Evolutionary conservation across 2,329 filamentous ascomycete species (phyloP).

Genomic region (Pseudogymnoascus sp.): DNA sequence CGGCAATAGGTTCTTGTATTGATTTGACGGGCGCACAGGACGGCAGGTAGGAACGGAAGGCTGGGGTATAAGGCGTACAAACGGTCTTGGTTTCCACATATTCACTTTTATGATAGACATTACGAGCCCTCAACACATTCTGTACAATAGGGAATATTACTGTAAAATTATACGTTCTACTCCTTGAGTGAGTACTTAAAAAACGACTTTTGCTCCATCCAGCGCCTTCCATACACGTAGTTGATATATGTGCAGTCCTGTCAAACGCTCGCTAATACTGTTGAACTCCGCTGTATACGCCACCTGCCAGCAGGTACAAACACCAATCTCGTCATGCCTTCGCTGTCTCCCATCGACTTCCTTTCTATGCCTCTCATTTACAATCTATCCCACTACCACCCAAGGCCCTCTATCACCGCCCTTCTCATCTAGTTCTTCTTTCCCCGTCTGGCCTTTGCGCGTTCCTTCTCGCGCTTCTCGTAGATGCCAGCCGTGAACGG

Average conservation of each 20-base stretch:
- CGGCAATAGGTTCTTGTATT: slow-evolving; percentile 23
- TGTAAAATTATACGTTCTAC: slow-evolving; percentile 2
- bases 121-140: not conserved
- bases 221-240: slow-evolving; percentile 10
- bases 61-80: not conserved
- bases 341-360: not conserved
- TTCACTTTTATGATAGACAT: slow-evolving; percentile 3
- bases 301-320: slow-evolving; percentile 6
- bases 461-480: slow-evolving; percentile 65
- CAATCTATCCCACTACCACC: not conserved
- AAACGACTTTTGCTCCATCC: slow-evolving; percentile 9
- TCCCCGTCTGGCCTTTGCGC: slow-evolving; percentile 33
- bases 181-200: slow-evolving; percentile 1
- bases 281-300: slow-evolving; percentile 7
- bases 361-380: not conserved
- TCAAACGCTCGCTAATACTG: slow-evolving; percentile 8
- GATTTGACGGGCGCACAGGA: slow-evolving; percentile 2
- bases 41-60: not conserved
- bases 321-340: not conserved
- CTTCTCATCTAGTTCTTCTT: slow-evolving; percentile 24
- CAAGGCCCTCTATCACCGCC: not conserved
- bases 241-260: slow-evolving; percentile 11
- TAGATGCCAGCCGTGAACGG: slow-evolving; percentile 93
- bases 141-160: slow-evolving; percentile 3
- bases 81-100: not conserved